Conservation (phyloP, 176 grass and related monocot genomes). For the Aegilops tauschii region DNA sequence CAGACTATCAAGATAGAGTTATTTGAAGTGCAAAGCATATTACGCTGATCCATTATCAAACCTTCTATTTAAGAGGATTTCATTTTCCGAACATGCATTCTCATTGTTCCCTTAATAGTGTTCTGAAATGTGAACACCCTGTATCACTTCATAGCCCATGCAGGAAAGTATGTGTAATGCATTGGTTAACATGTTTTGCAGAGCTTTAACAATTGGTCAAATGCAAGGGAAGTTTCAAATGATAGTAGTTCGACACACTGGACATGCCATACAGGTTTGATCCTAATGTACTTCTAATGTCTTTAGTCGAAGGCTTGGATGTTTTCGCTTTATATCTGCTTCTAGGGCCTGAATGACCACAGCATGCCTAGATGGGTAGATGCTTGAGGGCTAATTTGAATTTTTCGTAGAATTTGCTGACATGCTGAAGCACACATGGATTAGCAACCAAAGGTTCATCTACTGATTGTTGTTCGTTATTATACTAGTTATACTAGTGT, state of each 20-base stretch:
- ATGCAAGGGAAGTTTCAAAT: conserved; percentile 99
- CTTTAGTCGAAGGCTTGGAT: conserved; percentile 17
- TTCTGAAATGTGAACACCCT: conserved; percentile 8
- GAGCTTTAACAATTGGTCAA: conserved; percentile 95
- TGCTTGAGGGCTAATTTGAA: conserved; percentile 6
- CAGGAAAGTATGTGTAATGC: conserved; percentile 19
- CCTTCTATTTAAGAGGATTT: conserved; percentile 24
- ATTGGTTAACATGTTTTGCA: conserved; percentile 48
- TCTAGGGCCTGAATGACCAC: neutral
- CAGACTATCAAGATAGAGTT: neutral
- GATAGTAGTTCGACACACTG: conserved; percentile 81
- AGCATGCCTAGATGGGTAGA: neutral
- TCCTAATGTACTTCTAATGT: conserved; percentile 23
- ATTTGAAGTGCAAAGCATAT: conserved; percentile 17
- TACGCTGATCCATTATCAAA: neutral
- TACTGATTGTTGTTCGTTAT: neutral
- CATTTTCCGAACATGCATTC: neutral
- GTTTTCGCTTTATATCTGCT: neutral
- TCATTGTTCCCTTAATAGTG: neutral
- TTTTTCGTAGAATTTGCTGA: neutral
- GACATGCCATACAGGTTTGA: conserved; percentile 95
- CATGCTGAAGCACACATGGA: neutral
- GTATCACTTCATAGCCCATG: neutral
- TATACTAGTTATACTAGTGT: neutral
- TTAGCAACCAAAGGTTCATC: neutral